Evolutionary conservation across 306 rosid species (phyloP).

Genomic region (Vicia villosa): DNA sequence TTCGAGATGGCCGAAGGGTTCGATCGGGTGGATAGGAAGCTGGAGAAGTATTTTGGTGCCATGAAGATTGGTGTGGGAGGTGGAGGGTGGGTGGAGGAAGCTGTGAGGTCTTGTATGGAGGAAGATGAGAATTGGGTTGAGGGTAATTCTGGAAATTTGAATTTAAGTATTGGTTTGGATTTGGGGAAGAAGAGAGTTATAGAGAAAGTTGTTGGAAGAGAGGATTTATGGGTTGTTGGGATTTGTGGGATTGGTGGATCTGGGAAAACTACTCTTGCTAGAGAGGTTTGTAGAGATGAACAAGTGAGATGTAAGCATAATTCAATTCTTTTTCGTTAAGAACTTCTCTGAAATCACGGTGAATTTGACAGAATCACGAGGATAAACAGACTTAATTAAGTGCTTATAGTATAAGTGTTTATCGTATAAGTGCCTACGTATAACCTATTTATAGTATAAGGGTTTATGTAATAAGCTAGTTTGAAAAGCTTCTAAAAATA

Average conservation of each 20-base stretch:
- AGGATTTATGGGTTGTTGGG: constrained; percentile 58
- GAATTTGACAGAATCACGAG: background rate
- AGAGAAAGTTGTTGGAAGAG: constrained; percentile 55
- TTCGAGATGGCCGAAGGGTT: constrained; percentile 59
- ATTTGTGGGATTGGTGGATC: constrained; percentile 91
- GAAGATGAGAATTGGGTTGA: constrained; percentile 52
- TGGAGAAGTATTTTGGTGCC: constrained; percentile 61
- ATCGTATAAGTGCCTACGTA: background rate
- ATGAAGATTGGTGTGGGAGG: constrained; percentile 68
- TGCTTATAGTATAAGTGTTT: background rate
- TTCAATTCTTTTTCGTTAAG: background rate
- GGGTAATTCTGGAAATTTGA: constrained; percentile 45
- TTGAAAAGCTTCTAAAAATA: background rate
- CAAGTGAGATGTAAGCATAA: constrained; percentile 67
- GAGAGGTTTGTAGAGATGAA: constrained; percentile 67
- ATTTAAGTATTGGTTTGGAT: constrained; percentile 52
- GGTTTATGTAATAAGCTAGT: too few relatives aligned
- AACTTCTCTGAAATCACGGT: background rate
- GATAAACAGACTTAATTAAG: background rate
- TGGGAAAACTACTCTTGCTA: constrained; percentile 88
- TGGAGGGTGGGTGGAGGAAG: constrained; percentile 72
- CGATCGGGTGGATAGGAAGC: constrained; percentile 54
- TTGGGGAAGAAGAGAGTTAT: constrained; percentile 71
- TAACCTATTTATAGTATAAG: too few relatives aligned
- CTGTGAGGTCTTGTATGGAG: constrained; percentile 51